Evolutionary conservation across 371 early-diverging fungal species (phyloP).

Genomic region (Blastocladiella emersonii): DNA sequence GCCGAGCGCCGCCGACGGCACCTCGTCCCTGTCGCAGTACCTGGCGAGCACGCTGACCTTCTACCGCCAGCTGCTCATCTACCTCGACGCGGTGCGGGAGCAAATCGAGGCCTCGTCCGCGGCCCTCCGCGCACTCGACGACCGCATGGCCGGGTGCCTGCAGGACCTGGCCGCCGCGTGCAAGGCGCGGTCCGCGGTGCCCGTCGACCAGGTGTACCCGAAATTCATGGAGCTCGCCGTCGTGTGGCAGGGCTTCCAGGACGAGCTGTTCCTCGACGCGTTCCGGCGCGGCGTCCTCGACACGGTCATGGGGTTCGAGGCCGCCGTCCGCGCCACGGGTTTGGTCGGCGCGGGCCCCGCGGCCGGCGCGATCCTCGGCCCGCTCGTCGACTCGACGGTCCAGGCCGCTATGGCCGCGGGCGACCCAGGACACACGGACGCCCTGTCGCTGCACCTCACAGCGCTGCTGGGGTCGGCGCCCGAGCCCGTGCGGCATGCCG

Average conservation of each 20-base stretch:
- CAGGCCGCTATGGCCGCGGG: too few relatives aligned
- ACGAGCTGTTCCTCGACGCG: slow-evolving; percentile 30
- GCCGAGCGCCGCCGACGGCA: background rate
- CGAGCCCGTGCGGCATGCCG: background rate
- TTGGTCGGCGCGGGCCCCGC: background rate
- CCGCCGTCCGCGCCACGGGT: background rate
- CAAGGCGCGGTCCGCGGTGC: slow-evolving; percentile 34
- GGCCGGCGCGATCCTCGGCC: too few relatives aligned
- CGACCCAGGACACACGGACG: background rate
- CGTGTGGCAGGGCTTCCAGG: slow-evolving; percentile 29
- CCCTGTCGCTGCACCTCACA: background rate
- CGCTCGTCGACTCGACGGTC: too few relatives aligned
- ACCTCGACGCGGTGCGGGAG: slow-evolving; percentile 33
- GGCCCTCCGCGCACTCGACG: slow-evolving; percentile 14
- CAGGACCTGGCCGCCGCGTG: slow-evolving; percentile 28
- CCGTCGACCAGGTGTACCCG: slow-evolving; percentile 45
- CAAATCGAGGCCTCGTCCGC: slow-evolving; percentile 18
- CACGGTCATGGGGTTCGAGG: background rate
- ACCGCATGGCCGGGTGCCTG: slow-evolving; percentile 17
- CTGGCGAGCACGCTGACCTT: slow-evolving; percentile 5
- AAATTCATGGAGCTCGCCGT: slow-evolving; percentile 28
- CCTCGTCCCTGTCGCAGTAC: background rate
- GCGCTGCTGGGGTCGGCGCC: background rate
- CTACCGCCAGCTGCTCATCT: slow-evolving; percentile 28
- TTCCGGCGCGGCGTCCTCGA: slow-evolving; percentile 29